Base-by-base conservation (phyloP, 1,139 yeast species). In the Sugiyamaella pinicola region DNA sequence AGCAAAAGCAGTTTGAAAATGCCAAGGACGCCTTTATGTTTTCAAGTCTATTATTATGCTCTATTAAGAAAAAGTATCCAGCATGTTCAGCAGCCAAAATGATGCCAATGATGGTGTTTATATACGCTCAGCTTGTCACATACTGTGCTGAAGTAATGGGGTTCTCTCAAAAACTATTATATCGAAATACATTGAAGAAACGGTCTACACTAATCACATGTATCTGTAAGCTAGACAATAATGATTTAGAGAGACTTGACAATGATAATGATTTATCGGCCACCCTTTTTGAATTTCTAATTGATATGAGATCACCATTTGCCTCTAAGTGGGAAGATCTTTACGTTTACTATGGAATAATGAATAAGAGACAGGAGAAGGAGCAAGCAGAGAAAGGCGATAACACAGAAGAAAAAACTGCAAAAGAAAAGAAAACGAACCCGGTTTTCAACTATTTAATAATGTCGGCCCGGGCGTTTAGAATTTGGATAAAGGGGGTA, bases 281-380 rank as follows among this genome's bases (percentile, higher is more conserved):
- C 10, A 31, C 34, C 4, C 19, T 42, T 10, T 42, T 26, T 19
- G 19, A 24, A 26, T 39, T n/a, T 19, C 13, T 42, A 15, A 29
- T 17, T 24, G 24, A 42, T 13, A 18, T 18, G 5, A 29, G 29
- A 8, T n/a, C 29, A n/a, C n/a, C 26, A 5, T 26, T 28, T 18
- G 6, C 18, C 13, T 17, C 7, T 12, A 28, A 42, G 17, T 42
- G 46, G 46, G 46, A 42, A 12, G 46, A 42, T 29, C 28, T 42
- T 9, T 42, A 42, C 22, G 46, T 42, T 15, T 42, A 42, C 34
- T 42, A 42, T n/a, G 46, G 46, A 13, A 42, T 42, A 9, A 17
- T 42, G 37, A 28, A 28, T 29, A 28, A 3, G 31, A 42, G 46
- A 19, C 17, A 12, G 33, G 21, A 12, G 13, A 6, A n/a, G 10